phyloP scores from a whole-genome alignment of 306 rosid genomes.

The Hippophae tibetana region DNA sequence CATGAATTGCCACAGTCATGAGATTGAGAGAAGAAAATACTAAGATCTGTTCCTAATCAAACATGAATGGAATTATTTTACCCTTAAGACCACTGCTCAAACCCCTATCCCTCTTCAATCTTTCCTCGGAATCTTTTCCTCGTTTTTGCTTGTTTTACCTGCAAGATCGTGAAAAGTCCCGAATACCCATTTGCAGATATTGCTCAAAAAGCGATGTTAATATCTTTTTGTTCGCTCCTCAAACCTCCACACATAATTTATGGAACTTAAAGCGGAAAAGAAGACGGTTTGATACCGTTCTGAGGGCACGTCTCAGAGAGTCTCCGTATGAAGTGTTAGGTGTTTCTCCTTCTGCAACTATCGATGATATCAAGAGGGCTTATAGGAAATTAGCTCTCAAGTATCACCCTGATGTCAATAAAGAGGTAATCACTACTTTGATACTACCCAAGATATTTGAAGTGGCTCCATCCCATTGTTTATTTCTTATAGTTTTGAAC shows the following conservation, averaged over 20 bases:
- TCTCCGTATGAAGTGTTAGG: conserved; percentile 84
- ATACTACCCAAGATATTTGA: not conserved
- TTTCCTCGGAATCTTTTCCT: conserved; percentile 25
- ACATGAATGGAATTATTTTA: conserved; percentile 44
- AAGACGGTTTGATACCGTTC: conserved; percentile 11
- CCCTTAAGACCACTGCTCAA: conserved; percentile 20
- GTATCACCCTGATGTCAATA: conserved; percentile 94
- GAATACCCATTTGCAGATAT: conserved; percentile 23
- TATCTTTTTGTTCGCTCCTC: conserved; percentile 3
- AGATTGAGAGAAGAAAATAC: not conserved
- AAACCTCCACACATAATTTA: conserved; percentile 7
- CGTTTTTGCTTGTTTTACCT: conserved; percentile 13
- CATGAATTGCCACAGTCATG: conserved; percentile 15
- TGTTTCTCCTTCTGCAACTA: conserved; percentile 63
- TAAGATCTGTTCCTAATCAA: conserved; percentile 16
- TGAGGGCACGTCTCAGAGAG: conserved; percentile 48
- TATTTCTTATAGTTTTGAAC: not conserved
- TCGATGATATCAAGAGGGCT: conserved; percentile 67
- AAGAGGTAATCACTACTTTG: conserved; percentile 47
- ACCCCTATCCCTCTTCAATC: conserved; percentile 14
- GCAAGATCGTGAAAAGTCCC: conserved; percentile 26
- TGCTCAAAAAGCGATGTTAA: conserved; percentile 9
- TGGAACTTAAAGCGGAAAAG: conserved; percentile 19
- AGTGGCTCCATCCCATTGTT: not conserved
- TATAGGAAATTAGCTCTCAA: conserved; percentile 92